These are phyloP conservation scores for Hericium coralloides DNA, from an alignment of 768 basidiomycete genomes.

Conservation along the genomic window DNA sequence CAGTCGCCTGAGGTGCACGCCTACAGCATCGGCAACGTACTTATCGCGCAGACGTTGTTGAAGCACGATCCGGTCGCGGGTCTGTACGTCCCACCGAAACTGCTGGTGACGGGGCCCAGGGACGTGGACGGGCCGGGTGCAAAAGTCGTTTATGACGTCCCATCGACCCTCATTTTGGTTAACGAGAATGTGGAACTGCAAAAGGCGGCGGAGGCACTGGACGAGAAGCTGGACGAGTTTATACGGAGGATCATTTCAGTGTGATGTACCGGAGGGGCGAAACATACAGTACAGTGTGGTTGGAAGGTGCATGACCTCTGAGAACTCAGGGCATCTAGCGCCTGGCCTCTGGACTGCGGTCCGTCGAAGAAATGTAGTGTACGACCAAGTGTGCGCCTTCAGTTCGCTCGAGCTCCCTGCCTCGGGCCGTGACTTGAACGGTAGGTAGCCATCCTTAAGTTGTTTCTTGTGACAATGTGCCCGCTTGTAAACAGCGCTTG, in stretches of 20 bases:
- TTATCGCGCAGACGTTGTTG: not conserved
- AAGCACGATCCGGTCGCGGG: not conserved
- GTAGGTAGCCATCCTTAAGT: too few relatives aligned
- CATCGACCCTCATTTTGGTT: not conserved
- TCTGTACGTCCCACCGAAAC: not conserved
- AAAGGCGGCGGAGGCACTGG: not conserved
- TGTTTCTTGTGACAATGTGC: too few relatives aligned
- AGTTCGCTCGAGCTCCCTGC: too few relatives aligned
- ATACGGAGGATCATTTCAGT: not conserved
- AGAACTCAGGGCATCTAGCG: too few relatives aligned
- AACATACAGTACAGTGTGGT: too few relatives aligned
- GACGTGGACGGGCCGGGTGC: not conserved
- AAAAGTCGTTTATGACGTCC: not conserved
- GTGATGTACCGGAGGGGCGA: not conserved
- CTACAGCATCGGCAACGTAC: not conserved
- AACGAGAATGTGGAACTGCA: not conserved
- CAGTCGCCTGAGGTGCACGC: not conserved
- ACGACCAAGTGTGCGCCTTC: too few relatives aligned
- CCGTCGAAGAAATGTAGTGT: too few relatives aligned
- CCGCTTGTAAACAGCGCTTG: too few relatives aligned
- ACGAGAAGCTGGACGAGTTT: not conserved
- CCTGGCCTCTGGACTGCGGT: too few relatives aligned
- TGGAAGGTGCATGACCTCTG: too few relatives aligned
- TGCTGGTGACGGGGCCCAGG: not conserved
- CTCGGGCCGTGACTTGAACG: too few relatives aligned